phyloP scores from a whole-genome alignment of 2,329 filamentous ascomycete genomes.

The Periconia digitata region DNA sequence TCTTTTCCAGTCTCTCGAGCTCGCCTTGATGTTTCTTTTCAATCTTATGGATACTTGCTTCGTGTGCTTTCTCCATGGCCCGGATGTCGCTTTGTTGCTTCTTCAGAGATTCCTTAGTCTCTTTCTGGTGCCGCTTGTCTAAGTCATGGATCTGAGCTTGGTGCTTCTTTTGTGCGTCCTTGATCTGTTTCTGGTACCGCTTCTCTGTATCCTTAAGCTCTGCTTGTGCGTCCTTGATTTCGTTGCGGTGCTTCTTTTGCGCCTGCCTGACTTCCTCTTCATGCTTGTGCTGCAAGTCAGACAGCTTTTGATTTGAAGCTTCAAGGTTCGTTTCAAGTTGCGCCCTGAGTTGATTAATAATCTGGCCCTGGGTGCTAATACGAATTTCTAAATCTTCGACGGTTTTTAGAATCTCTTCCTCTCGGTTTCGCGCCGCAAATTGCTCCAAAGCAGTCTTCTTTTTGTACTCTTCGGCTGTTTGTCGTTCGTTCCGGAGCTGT shows the following conservation, averaged over 20 bases:
- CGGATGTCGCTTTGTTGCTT: conserved; percentile 51
- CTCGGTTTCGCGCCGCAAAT: background rate
- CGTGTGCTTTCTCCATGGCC: conserved; percentile 50
- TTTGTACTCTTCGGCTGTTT: background rate
- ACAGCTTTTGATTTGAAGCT: no score
- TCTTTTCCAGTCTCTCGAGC: background rate
- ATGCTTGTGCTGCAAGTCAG: no score
- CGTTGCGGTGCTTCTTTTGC: no score
- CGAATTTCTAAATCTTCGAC: background rate
- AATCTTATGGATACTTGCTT: no score
- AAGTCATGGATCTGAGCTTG: conserved; percentile 61
- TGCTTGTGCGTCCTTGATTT: background rate
- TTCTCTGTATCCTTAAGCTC: background rate
- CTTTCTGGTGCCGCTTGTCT: background rate
- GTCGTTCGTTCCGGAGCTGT: background rate
- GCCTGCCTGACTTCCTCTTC: no score
- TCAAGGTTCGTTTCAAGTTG: background rate
- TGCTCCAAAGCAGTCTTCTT: background rate
- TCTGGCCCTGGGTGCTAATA: background rate
- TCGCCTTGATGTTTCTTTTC: no score
- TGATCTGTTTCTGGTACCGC: background rate
- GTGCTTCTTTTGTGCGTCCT: background rate
- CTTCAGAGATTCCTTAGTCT: background rate
- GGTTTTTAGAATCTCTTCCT: background rate
- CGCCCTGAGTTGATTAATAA: background rate